Conservation (phyloP, 768 basidiomycete genomes). For the Pulveroboletus ravenelii region DNA sequence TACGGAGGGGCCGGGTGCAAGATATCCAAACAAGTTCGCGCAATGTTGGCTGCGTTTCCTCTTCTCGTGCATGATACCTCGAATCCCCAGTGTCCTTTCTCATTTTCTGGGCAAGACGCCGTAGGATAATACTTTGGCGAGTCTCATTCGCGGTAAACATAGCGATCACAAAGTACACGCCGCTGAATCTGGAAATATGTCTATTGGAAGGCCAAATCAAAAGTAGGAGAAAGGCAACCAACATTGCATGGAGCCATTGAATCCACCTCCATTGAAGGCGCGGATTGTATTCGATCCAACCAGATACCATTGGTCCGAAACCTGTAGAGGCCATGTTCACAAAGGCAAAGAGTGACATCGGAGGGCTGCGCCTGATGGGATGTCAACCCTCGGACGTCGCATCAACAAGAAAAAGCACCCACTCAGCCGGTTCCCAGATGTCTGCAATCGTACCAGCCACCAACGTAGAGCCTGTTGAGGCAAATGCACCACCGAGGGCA, state of each 20-base stretch:
- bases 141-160: conserved; percentile 65
- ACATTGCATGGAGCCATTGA: conserved; percentile 75
- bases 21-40: conserved; percentile 59
- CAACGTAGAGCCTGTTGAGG: conserved; percentile 63
- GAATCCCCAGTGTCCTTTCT: conserved; percentile 63
- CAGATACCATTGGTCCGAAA: conserved; percentile 58
- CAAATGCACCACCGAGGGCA: conserved; percentile 59
- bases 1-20: conserved; percentile 66
- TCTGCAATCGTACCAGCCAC: conserved; percentile 69
- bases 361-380: conserved; percentile 54
- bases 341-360: conserved; percentile 69
- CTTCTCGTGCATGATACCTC: conserved; percentile 57
- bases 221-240: conserved; percentile 6
- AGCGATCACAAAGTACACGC: conserved; percentile 45
- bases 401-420: conserved; percentile 14
- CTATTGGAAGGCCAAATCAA: not conserved
- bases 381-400: not conserved
- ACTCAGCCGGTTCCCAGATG: conserved; percentile 61
- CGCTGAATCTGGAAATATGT: conserved; percentile 42
- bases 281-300: conserved; percentile 60
- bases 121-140: conserved; percentile 63
- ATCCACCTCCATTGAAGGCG: conserved; percentile 75
- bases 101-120: conserved; percentile 52
- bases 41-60: conserved; percentile 56
- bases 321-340: conserved; percentile 59